Evolutionary conservation across 805 yeast species (phyloP), one percentile per base, ranked within the genome.

Genomic region (Myxozyma neotropica): DNA sequence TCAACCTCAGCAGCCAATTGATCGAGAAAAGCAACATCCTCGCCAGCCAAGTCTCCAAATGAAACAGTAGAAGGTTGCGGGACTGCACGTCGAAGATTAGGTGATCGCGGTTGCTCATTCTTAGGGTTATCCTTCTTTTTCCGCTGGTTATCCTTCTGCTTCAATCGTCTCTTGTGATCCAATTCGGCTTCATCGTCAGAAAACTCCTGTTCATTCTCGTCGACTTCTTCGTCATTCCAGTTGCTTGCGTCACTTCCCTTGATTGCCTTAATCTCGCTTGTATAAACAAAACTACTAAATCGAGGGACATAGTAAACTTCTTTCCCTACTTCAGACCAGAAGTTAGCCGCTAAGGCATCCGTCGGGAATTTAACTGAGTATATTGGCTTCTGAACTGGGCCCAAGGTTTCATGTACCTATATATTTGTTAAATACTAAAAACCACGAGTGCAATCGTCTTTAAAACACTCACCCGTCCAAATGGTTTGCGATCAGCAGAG

Each of bases 211-310:
- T 94, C 98, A 31, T 88, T 95, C 67, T 85, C 91, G 0, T 96
- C 90, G 31, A 93, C 74, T 69, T 94, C 99, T 74, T 94, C 98
- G 72, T 94, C 99, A 71, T 89, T 87, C 72, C 89, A 86, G 68
- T 94, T 94, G 69, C 96, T 88, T 0, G 99, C 99, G 75, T 94
- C 99, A 1, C 91, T 86, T 24, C 98, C 99, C 69, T 87, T 92
- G 19, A 85, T 59, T 23, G 80, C 75, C 67, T 84, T 88, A 56
- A 92, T 80, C 24, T 82, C 75, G 53, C 87, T 87, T 0, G 98
- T 93, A 64, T 85, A 83, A 7, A 88, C 77, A 74, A 91, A 93
- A 55, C 87, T 81, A 0, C 97, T 87, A 38, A 83, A 87, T 1
- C 91, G 86, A 1, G 88, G 94, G 4, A 92, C 93, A 66, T 87